Base-by-base conservation (phyloP, 2,329 filamentous ascomycete species). In the Aureobasidium musti region DNA sequence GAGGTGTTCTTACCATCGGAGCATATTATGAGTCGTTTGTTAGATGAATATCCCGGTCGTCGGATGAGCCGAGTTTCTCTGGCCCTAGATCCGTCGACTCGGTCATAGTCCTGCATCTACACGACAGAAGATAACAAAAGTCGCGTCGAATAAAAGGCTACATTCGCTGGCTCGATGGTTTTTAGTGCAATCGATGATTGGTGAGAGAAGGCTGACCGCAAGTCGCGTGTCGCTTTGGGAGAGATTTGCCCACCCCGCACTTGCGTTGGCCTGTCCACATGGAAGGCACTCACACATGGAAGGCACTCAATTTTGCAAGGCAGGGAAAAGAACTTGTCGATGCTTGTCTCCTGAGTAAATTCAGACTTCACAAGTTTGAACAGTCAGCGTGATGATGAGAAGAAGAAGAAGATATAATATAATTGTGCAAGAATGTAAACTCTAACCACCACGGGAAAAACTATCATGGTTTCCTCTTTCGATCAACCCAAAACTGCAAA, bases 1-100 rank as follows among this genome's bases (percentile, higher is more conserved):
- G 26, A 47, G 7, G 19, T 45, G 28, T 39, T 47, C 77, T 61
- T 72, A 79, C 79, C 79, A 70, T 80, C 79, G 67, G 78, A 80
- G 54, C 78, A 79, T 69, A 80, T 74, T 66, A 80, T 76, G 30
- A 80, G 67, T 35, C 68, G 59, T 47, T 70, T 70, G 30, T 68
- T 67, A n/a, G 66, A 57, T 39, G 43, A 23, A 19, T 39, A 52
- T 5, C 64, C 43, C 7, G 64, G 43, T 41, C 54, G 61, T 23
- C 61, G 50, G 13, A 65, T 60, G 28, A 63, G 50, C 33, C 60
- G 61, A n/a, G 64, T 59, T 43, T 66, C 64, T 59, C 64, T 59
- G 43, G 47, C 53, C 43, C 64, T 26, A 3, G 64, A 60, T 19
- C 14, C 39, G 21, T 65, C 50, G 39, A 35, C 28, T 8, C 49